Evolutionary conservation across 148 eudicot genomes (phyloP), one percentile per base, ranked within the genome.

Genomic region (Amaranthus cruentus): DNA sequence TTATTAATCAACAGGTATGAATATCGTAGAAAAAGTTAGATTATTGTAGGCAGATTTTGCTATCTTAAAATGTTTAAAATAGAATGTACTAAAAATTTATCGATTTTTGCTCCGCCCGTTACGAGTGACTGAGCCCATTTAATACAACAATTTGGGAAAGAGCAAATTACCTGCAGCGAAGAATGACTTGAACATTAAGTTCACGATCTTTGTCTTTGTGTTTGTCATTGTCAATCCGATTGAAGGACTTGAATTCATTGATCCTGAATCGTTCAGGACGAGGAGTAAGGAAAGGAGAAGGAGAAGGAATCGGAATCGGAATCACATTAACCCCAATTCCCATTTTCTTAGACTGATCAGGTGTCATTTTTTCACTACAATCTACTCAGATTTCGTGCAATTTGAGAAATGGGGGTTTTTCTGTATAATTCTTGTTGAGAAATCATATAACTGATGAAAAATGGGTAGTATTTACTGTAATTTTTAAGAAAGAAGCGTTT

Each of bases 151-250:
- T 6, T 68, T 2, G 28, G 9, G 6, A 4, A 13, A 56, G n/a
- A 49, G 5, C 10, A 61, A n/a, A 3, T 59, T 62, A 93, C 98
- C 98, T 90, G 96, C 98, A 93, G 85, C 98, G 75, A 6, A 93
- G 92, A 70, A 93, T 63, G 44, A 93, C 98, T 84, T 90, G 97
- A 10, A 90, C 91, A 70, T 89, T 91, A 68, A 85, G 87, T 75
- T 85, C 94, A 8, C 84, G 81, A 47, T 92, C 93, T 76, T 58
- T 85, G 47, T 90, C 97, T 43, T 75, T 84, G 50, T 90, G 96
- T 43, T 75, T 84, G 50, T 92, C 93, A 75, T 58, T 85, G 47
- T 90, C 97, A 28, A 73, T 84, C 50, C 87, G 84, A 80, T 54
- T 83, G 7, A 18, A 58, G 3, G 76, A 77, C 93, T 83, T 2